These are phyloP conservation scores for Lagenidium sp. DNA, from an alignment of 352 stramenopile species.

Conservation along the genomic window DNA sequence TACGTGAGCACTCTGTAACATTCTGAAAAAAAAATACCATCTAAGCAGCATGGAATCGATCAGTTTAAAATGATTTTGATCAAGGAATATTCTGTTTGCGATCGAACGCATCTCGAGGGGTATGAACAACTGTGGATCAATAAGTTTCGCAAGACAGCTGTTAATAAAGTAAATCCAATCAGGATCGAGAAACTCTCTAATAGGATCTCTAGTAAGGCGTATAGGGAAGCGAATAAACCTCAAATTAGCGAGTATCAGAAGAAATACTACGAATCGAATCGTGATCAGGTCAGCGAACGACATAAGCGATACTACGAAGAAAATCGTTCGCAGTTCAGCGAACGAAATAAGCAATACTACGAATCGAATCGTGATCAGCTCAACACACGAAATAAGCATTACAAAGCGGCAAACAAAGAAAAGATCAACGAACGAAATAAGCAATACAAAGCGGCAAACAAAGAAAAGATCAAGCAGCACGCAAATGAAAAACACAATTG, in stretches of 20 bases:
- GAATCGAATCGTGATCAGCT: too few species aligned
- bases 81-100: slow-evolving; percentile 8
- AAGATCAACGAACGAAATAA: neutral
- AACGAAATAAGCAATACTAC: neutral
- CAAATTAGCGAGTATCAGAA: neutral
- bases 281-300: neutral
- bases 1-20: too few species aligned
- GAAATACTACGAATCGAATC: neutral
- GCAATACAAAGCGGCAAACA: neutral
- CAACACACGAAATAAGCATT: slow-evolving; percentile 2
- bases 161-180: slow-evolving; percentile 8
- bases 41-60: slow-evolving; percentile 2
- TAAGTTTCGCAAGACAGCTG: slow-evolving; percentile 5
- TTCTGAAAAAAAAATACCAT: too few species aligned
- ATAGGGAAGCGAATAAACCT: neutral
- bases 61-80: slow-evolving; percentile 11
- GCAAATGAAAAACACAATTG: slow-evolving; percentile 1
- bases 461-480: neutral
- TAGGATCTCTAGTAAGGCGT: neutral
- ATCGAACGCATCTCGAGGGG: slow-evolving; percentile 3
- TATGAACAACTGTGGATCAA: slow-evolving; percentile 8
- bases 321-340: neutral
- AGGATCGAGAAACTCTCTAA: neutral
- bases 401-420: neutral
- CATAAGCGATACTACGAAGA: neutral